Percentiles rank a stretch among this genome's conserved stretches.
Conservation (phyloP, 1,284 basidiomycete species). For the Pseudozyma sp. region DNA sequence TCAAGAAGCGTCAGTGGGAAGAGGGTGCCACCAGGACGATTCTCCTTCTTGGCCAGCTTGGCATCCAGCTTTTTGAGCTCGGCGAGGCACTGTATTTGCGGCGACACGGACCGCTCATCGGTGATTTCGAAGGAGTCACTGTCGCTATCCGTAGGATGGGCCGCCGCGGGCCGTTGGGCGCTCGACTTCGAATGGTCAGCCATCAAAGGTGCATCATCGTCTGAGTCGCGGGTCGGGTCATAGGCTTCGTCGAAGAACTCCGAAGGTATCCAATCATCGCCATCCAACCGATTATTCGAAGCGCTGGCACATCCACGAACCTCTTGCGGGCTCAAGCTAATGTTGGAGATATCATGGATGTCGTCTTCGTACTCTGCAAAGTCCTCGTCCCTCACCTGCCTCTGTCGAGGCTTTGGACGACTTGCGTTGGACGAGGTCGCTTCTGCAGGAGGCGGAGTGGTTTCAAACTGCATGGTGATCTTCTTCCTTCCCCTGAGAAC, state of each 20-base stretch:
- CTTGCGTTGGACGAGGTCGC: conserved; percentile 13
- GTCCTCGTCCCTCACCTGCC: conserved; percentile 25
- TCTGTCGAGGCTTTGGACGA: conserved; percentile 4
- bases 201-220: conserved; percentile 25
- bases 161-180: no score
- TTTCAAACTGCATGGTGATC: conserved; percentile 54
- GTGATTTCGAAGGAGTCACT: conserved; percentile 32
- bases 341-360: conserved; percentile 50
- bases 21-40: conserved; percentile 11
- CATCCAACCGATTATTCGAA: background rate
- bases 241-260: conserved; percentile 35
- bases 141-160: background rate
- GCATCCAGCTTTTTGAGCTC: conserved; percentile 31
- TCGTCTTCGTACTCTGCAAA: conserved; percentile 44
- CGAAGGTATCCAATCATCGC: conserved; percentile 9
- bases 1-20: conserved; percentile 29
- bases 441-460: conserved; percentile 25
- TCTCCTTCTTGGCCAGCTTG: conserved; percentile 23
- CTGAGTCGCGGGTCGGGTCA: conserved; percentile 20
- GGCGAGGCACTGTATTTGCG: conserved; percentile 22
- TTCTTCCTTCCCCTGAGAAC: conserved; percentile 43
- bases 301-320: background rate
- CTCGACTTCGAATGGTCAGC: background rate
- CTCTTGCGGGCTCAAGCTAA: conserved; percentile 30
- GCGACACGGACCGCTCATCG: conserved; percentile 15